Percentiles rank a stretch among this genome's conserved stretches.
Conservation (phyloP, 1,139 yeast species). For the Zygoascus sp. region DNA sequence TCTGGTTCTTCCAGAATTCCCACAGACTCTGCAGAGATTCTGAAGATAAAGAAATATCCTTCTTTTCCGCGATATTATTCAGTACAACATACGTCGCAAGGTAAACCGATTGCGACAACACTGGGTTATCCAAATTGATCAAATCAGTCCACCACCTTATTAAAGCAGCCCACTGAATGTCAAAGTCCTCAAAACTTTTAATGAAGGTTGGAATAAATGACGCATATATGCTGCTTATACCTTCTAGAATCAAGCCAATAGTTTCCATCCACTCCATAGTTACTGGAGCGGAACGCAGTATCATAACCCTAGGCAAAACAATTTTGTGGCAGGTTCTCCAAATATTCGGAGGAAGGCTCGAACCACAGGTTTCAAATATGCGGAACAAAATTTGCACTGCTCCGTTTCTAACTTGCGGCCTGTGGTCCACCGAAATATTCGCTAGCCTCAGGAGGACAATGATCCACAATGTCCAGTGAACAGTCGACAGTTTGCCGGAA, state of each 20-base stretch:
- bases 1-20: slow-evolving; percentile 59
- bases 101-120: slow-evolving; percentile 50
- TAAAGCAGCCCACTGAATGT: slow-evolving; percentile 48
- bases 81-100: slow-evolving; percentile 49
- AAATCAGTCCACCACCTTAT: slow-evolving; percentile 45
- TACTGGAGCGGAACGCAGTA: slow-evolving; percentile 23
- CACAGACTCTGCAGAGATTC: slow-evolving; percentile 45
- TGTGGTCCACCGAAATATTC: slow-evolving; percentile 54
- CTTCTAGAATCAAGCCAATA: slow-evolving; percentile 52
- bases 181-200: slow-evolving; percentile 23
- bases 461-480: slow-evolving; percentile 49
- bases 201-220: slow-evolving; percentile 41
- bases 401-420: slow-evolving; percentile 84
- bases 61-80: slow-evolving; percentile 29
- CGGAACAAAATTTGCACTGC: slow-evolving; percentile 84
- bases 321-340: slow-evolving; percentile 38
- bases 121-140: slow-evolving; percentile 42
- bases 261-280: slow-evolving; percentile 48
- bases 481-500: slow-evolving; percentile 13
- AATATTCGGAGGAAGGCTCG: slow-evolving; percentile 40
- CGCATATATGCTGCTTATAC: slow-evolving; percentile 50
- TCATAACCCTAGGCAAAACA: slow-evolving; percentile 36
- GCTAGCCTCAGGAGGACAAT: slow-evolving; percentile 60
- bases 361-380: slow-evolving; percentile 75
- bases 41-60: slow-evolving; percentile 19